Conservation (phyloP, 768 basidiomycete genomes). For the Mycena alexandri region DNA sequence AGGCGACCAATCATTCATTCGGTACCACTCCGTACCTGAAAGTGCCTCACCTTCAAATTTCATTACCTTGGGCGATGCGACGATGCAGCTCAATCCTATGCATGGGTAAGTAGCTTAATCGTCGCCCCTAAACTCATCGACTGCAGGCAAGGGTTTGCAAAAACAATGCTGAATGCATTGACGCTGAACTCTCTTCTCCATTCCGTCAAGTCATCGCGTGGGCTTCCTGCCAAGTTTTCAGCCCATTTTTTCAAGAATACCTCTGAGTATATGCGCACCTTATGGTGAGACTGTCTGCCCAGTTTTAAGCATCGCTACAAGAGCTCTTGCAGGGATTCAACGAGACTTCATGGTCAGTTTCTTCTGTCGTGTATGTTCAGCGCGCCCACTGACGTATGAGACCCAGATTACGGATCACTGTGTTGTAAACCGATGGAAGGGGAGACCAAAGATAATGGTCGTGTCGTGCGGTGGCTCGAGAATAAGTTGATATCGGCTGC, state of each 20-base stretch:
- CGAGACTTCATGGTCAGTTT: too few species aligned
- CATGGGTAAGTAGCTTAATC: conserved; percentile 33
- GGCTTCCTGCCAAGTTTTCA: conserved; percentile 16
- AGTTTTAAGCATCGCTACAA: too few species aligned
- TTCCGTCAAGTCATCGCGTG: background rate
- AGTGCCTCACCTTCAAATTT: conserved; percentile 39
- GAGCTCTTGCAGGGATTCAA: too few species aligned
- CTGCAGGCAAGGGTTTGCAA: conserved; percentile 39
- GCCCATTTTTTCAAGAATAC: conserved; percentile 16
- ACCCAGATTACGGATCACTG: too few species aligned
- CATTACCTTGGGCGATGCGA: conserved; percentile 40
- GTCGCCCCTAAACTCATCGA: background rate
- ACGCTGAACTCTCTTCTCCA: conserved; percentile 38
- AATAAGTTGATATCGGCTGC: too few species aligned
- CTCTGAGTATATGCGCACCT: background rate
- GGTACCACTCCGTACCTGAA: conserved; percentile 32
- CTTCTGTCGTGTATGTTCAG: too few species aligned
- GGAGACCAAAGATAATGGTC: too few species aligned
- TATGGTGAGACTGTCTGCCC: too few species aligned
- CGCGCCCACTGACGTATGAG: too few species aligned
- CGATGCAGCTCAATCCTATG: conserved; percentile 38
- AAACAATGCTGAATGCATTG: conserved; percentile 38
- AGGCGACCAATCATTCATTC: conserved; percentile 32
- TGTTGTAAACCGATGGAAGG: too few species aligned
- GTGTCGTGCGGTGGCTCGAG: too few species aligned